phyloP scores from a whole-genome alignment of 2,329 filamentous ascomycete species.

The Penicillium olsonii region DNA sequence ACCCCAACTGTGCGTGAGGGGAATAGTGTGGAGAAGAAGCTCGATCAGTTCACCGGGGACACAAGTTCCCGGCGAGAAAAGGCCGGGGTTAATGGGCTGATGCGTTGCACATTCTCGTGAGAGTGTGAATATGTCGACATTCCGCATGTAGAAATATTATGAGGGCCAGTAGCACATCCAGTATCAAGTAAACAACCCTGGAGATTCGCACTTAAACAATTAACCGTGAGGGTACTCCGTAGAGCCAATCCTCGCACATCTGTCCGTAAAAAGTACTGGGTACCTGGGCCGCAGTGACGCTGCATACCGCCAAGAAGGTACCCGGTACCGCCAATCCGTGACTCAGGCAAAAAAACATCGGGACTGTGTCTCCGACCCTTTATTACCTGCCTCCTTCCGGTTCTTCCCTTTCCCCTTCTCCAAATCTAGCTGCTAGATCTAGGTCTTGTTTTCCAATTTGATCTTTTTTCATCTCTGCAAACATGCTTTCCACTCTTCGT shows the following conservation, averaged over 20 bases:
- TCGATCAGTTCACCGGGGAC: slow-evolving; percentile 27
- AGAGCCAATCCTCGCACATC: slow-evolving; percentile 11
- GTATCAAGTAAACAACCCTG: not conserved
- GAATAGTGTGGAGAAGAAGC: slow-evolving; percentile 19
- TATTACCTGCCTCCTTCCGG: slow-evolving; percentile 14
- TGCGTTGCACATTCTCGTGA: not conserved
- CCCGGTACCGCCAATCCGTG: slow-evolving; percentile 25
- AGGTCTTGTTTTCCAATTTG: slow-evolving; percentile 9
- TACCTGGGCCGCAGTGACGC: slow-evolving; percentile 12
- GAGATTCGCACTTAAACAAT: not conserved
- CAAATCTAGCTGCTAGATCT: slow-evolving; percentile 8
- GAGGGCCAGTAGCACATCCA: too few relatives aligned
- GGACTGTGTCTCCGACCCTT: slow-evolving; percentile 25
- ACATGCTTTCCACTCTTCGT: slow-evolving; percentile 51
- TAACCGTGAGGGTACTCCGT: slow-evolving; percentile 8
- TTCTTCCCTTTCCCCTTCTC: slow-evolving; percentile 16
- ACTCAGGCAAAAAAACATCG: slow-evolving; percentile 25
- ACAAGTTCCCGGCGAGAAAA: slow-evolving; percentile 13
- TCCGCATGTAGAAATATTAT: not conserved
- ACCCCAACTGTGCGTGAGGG: slow-evolving; percentile 36
- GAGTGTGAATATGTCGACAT: not conserved
- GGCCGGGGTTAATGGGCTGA: slow-evolving; percentile 10
- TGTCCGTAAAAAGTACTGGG: slow-evolving; percentile 11
- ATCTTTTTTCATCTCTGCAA: slow-evolving; percentile 13
- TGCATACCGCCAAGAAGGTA: slow-evolving; percentile 16